These are phyloP conservation scores for Trichosanthes cucumerina DNA, from an alignment of 306 rosid genomes.

Conservation along the genomic window DNA sequence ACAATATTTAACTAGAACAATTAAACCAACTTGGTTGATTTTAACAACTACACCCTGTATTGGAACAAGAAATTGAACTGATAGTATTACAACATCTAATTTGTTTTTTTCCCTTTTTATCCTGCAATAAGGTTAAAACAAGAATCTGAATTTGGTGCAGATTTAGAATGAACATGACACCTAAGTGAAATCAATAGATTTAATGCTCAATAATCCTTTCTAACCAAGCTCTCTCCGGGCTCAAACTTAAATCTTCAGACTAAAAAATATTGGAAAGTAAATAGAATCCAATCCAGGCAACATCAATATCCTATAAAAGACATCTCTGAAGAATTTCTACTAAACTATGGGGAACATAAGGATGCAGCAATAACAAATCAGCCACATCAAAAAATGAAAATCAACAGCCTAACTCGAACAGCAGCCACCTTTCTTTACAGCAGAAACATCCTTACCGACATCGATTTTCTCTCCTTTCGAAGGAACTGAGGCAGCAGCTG, in stretches of 20 bases:
- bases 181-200: neutral
- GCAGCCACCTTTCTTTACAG: constrained; percentile 42
- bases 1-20: neutral
- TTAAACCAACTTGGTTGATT: neutral
- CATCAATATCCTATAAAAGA: constrained; percentile 11
- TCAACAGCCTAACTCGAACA: constrained; percentile 30
- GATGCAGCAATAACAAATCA: constrained; percentile 21
- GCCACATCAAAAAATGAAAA: constrained; percentile 13
- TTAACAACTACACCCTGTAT: neutral
- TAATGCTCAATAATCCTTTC: neutral
- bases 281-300: constrained; percentile 3
- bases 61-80: neutral
- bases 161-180: neutral
- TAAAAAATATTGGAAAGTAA: neutral
- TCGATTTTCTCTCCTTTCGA: constrained; percentile 47
- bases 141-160: neutral
- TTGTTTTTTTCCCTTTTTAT: no score
- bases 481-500: constrained; percentile 28
- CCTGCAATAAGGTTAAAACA: neutral
- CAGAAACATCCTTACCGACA: constrained; percentile 39
- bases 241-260: neutral
- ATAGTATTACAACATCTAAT: neutral
- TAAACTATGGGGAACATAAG: constrained; percentile 13
- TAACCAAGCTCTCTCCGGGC: neutral
- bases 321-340: constrained; percentile 22